A percentile compares a stretch with the other conserved stretches of the same genome.
phyloP scores from a whole-genome alignment of 495 filamentous ascomycete species.

The Penicillium herquei region DNA sequence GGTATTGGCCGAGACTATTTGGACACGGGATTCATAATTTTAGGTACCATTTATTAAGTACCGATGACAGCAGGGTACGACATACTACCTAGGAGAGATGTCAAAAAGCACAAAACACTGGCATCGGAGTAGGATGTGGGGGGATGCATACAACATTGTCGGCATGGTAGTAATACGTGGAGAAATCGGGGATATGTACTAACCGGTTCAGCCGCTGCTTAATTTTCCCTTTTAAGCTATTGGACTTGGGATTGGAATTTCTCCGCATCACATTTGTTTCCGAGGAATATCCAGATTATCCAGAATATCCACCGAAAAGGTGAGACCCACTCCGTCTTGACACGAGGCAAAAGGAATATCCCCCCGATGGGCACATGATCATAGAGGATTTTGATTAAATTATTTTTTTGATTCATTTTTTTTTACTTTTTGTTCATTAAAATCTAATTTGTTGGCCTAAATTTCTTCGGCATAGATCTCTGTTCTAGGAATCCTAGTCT shows the following conservation, averaged over 20 bases:
- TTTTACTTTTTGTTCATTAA: not conserved
- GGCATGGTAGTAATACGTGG: conserved; percentile 1
- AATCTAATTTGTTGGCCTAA: not conserved
- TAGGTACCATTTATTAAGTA: too few relatives aligned
- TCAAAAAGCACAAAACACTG: not conserved
- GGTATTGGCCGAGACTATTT: too few relatives aligned
- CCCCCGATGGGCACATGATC: not conserved
- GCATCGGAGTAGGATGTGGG: not conserved
- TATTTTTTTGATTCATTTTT: not conserved
- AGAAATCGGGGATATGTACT: not conserved
- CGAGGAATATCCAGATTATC: not conserved
- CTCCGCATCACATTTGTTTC: conserved; percentile 9
- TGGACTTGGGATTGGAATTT: not conserved
- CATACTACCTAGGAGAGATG: too few relatives aligned
- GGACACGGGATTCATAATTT: too few relatives aligned
- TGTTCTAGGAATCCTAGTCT: too few relatives aligned
- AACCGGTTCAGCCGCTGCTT: conserved; percentile 1
- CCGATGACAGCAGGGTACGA: too few relatives aligned
- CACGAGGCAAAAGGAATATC: conserved; percentile 3
- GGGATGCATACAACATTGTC: not conserved
- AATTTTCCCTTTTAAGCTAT: conserved; percentile 13
- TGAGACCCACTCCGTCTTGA: conserved; percentile 8
- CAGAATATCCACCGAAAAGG: conserved; percentile 19
- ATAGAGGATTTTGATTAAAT: not conserved
- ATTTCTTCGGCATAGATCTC: too few relatives aligned